phyloP scores from a whole-genome alignment of 2,329 filamentous ascomycete species.

The Clonostachys chloroleuca region DNA sequence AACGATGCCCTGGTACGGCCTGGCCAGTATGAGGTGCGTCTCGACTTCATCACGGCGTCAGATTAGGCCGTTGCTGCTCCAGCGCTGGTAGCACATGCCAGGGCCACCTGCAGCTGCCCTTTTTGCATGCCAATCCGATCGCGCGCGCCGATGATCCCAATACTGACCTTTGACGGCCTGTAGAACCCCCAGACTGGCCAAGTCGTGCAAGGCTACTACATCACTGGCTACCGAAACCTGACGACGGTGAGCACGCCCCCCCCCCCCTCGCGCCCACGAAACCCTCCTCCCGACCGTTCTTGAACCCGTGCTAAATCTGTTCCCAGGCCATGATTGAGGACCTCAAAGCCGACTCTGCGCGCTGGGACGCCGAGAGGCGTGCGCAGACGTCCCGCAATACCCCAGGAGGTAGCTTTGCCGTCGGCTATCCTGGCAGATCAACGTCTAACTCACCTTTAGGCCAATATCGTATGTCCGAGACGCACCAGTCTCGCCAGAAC shows the following conservation, averaged over 20 bases:
- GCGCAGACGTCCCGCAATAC: constrained; percentile 48
- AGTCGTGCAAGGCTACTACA: constrained; percentile 68
- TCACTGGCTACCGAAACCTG: constrained; percentile 74
- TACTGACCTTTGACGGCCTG: constrained; percentile 15
- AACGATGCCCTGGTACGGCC: constrained; percentile 78
- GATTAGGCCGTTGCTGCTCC: too few relatives aligned
- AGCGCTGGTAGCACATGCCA: too few relatives aligned
- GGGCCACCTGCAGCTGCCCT: too few relatives aligned
- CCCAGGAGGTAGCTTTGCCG: constrained; percentile 52
- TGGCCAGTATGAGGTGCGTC: constrained; percentile 64
- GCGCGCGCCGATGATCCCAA: not conserved
- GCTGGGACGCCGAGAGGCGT: constrained; percentile 57
- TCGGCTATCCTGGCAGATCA: constrained; percentile 40
- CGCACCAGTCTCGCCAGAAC: constrained; percentile 40
- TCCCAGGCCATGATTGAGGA: constrained; percentile 58
- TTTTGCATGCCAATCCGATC: not conserved
- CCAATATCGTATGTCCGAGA: constrained; percentile 53
- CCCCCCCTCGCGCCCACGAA: not conserved
- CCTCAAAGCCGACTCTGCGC: constrained; percentile 56
- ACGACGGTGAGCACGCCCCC: constrained; percentile 56
- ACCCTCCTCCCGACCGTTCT: not conserved
- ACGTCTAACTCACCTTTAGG: constrained; percentile 56
- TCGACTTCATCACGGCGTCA: not conserved
- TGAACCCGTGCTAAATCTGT: constrained; percentile 2
- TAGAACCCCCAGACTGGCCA: constrained; percentile 53